phyloP scores from a whole-genome alignment of 2,329 filamentous ascomycete genomes.

The Ceratocystis albifundus region DNA sequence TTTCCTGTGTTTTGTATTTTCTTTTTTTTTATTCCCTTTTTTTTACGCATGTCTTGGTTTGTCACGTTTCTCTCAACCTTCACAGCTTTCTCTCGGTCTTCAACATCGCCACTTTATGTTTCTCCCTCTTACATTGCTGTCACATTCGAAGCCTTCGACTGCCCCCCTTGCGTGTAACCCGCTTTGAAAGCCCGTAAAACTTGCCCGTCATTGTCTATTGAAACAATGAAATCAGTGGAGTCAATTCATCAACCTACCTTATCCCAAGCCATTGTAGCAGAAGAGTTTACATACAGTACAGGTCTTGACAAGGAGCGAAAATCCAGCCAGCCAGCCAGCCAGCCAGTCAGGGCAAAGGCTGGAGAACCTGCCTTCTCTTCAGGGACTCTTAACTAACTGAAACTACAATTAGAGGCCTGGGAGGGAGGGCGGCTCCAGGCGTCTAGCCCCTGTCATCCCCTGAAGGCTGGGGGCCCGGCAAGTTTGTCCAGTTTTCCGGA shows the following conservation, averaged over 20 bases:
- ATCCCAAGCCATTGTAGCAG: no score
- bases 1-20: not conserved
- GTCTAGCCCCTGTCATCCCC: not conserved
- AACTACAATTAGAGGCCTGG: constrained; percentile 11
- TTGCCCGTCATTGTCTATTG: not conserved
- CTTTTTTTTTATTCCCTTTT: not conserved
- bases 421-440: constrained; percentile 3
- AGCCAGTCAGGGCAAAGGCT: no score
- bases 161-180: not conserved
- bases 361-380: not conserved
- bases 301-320: no score
- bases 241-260: no score
- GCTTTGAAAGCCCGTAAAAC: not conserved
- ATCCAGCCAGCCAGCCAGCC: no score
- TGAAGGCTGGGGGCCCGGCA: constrained; percentile 3
- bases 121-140: constrained; percentile 7
- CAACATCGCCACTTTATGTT: constrained; percentile 5
- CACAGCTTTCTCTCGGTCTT: not conserved
- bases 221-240: no score
- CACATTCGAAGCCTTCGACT: not conserved
- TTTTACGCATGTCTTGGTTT: constrained; percentile 2
- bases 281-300: no score
- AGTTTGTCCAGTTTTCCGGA: constrained; percentile 11
- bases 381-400: constrained; percentile 5
- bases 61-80: constrained; percentile 7